These are phyloP conservation scores for Atalantia buxifolia DNA, from an alignment of 345 rosid species.

Conservation along the genomic window DNA sequence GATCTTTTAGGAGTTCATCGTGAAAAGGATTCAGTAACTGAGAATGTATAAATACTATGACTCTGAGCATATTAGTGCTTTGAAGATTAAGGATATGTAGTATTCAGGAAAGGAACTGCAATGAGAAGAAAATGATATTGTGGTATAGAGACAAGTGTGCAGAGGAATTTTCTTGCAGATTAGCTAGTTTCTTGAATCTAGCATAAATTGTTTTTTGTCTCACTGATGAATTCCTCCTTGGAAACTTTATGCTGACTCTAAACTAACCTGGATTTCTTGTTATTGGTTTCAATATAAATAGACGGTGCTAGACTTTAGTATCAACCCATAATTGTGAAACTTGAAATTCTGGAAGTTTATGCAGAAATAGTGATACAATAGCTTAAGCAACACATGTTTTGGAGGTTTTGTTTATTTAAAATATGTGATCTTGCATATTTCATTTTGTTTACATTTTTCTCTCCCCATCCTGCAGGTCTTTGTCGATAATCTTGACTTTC, in stretches of 20 bases:
- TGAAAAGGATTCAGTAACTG: background rate
- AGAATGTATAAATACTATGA: background rate
- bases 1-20: background rate
- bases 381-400: background rate
- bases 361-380: background rate
- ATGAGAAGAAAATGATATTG: background rate
- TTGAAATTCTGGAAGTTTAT: background rate
- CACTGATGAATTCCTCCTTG: background rate
- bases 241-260: background rate
- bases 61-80: background rate
- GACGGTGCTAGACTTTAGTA: background rate
- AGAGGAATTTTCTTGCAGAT: background rate
- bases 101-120: background rate
- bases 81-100: background rate
- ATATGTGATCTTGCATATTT: background rate
- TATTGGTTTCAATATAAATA: background rate
- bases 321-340: background rate
- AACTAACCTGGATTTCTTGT: background rate
- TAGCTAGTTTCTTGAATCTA: background rate
- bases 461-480: slow-evolving; percentile 25
- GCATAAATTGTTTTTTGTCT: background rate
- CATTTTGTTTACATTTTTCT: background rate
- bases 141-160: background rate
- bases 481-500: slow-evolving; percentile 34
- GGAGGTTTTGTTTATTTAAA: background rate